Evolutionary conservation across 106 monocot genomes (phyloP), one percentile per base, ranked within the genome.

Genomic region (Dendrobium chrysotoxum): DNA sequence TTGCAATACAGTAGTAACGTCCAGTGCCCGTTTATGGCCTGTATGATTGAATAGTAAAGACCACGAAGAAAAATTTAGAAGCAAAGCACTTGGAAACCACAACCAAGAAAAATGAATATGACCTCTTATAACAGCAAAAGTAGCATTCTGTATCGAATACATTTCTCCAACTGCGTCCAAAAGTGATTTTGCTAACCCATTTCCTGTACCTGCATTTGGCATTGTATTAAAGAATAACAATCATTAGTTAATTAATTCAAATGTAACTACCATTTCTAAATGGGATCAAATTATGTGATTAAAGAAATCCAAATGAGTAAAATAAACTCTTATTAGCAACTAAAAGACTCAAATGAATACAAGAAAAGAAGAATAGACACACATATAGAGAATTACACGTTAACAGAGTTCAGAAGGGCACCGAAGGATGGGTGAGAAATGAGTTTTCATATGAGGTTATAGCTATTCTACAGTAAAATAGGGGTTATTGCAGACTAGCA

Each of bases 141-240:
- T 84, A 66, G 90, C 86, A 86, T 94, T 87, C 17, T 84, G 72
- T 10, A 94, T 81, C 8, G 94, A 91, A 78, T 72, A 91, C 21
- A 41, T 79, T 41, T 94, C 92, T 75, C 88, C 90, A 77, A 76
- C 86, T 55, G 85, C 25, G 79, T 92, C 85, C 41, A 94, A 31
- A 70, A 97, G 85, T 72, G 97, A 97, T 84, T 92, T 94, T 78
- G 85, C 85, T 90, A 97, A 91, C 71, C 97, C 97, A 88, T 97
- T 97, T 23, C 94, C 94, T 1, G 97, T 90, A 61, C 97, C 97
- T 97, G 82, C 53, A 85, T 74, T 74, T 74, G 4, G 10, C 17
- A 74, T 42, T 74, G 1, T 40, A 74, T 40, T 41, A 17, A 40
- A 21, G 41, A n/a, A 74, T 74, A 40, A 31, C 61, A 61, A n/a